Evolutionary conservation across 106 monocot species (phyloP).

Genomic region (Apostasia ramifera): DNA sequence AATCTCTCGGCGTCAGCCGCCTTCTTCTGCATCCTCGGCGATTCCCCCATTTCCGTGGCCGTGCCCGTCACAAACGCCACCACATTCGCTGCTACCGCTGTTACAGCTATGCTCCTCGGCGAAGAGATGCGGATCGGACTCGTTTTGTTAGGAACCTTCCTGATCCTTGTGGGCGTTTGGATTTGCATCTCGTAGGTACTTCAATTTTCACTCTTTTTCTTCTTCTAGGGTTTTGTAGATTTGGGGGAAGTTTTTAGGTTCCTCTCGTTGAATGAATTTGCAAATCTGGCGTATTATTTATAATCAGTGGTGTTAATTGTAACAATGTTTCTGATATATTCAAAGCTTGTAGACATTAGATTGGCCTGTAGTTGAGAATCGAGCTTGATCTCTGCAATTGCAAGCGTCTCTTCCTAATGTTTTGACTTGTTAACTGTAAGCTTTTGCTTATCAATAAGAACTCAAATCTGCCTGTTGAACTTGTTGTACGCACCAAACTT

Average conservation of each 20-base stretch:
- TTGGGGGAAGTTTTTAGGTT: not conserved
- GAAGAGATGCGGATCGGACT: slow-evolving; percentile 40
- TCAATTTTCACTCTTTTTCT: not conserved
- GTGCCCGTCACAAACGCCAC: slow-evolving; percentile 95
- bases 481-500: no score
- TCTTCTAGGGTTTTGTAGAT: not conserved
- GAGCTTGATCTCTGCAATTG: no score
- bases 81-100: slow-evolving; percentile 93
- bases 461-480: no score
- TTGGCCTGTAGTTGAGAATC: no score
- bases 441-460: no score
- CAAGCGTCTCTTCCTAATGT: no score
- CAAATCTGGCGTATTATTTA: not conserved
- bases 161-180: slow-evolving; percentile 79
- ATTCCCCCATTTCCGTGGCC: slow-evolving; percentile 76
- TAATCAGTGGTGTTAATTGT: no score
- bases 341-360: no score
- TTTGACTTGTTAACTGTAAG: no score
- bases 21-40: slow-evolving; percentile 82
- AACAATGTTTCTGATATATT: no score
- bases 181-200: slow-evolving; percentile 51
- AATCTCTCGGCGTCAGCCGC: slow-evolving; percentile 89
- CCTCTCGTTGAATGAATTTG: not conserved
- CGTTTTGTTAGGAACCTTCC: slow-evolving; percentile 36
- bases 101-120: slow-evolving; percentile 50